These are phyloP conservation scores for Lunasporangiospora selenospora DNA, from an alignment of 192 early-diverging fungal species.

Conservation along the genomic window DNA sequence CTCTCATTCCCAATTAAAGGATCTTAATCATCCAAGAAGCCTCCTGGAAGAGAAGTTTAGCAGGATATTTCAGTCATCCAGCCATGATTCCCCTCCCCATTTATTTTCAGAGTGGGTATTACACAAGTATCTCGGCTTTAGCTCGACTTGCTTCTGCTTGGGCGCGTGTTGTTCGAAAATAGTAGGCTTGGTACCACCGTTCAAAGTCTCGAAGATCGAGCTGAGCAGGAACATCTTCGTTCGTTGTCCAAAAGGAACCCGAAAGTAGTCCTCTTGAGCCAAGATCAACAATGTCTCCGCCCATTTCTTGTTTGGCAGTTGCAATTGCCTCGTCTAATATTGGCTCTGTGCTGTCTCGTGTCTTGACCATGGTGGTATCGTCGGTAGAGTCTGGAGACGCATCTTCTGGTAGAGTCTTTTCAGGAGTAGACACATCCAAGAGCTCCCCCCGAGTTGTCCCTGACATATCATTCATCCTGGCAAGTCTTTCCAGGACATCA, in stretches of 20 bases:
- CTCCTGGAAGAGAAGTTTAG: too few relatives aligned
- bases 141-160: background rate
- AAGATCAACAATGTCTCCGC: conserved; percentile 35
- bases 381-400: background rate
- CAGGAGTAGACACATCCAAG: background rate
- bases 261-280: conserved; percentile 1
- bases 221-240: background rate
- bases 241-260: conserved; percentile 15
- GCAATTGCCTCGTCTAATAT: conserved; percentile 1
- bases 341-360: too few relatives aligned
- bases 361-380: background rate
- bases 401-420: background rate
- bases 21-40: too few relatives aligned
- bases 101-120: too few relatives aligned
- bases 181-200: conserved; percentile 29
- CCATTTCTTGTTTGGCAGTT: conserved; percentile 25
- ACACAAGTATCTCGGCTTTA: too few relatives aligned
- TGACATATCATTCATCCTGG: background rate
- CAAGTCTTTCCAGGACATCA: conserved; percentile 28
- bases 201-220: conserved; percentile 38
- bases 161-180: conserved; percentile 10
- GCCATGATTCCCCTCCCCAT: too few relatives aligned
- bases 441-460: too few relatives aligned
- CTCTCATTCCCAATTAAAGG: too few relatives aligned
- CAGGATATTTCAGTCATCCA: too few relatives aligned